A percentile compares a stretch with the other conserved stretches of the same genome.
Evolutionary conservation across 179 eudicot species (phyloP).

Genomic region (Actinidia arguta): DNA sequence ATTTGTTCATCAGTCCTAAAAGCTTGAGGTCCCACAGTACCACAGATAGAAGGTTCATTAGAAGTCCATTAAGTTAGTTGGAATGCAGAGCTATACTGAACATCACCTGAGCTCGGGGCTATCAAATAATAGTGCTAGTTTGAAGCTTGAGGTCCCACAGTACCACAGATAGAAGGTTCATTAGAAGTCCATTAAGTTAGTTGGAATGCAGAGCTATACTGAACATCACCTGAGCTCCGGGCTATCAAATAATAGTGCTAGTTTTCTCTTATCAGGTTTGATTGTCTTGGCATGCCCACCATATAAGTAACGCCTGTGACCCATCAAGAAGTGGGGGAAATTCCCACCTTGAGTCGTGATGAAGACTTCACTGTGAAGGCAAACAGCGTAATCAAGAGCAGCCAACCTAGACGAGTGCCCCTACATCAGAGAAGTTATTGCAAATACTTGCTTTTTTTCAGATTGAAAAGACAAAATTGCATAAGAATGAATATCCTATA

Average conservation of each 20-base stretch:
- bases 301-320: constrained; percentile 73
- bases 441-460: not conserved
- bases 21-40: not conserved
- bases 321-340: constrained; percentile 92
- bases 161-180: not conserved
- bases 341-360: constrained; percentile 94
- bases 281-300: constrained; percentile 90
- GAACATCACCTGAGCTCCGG: constrained; percentile 77
- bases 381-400: constrained; percentile 82
- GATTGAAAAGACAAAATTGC: not conserved
- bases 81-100: constrained; percentile 6
- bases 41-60: not conserved
- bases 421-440: constrained; percentile 40
- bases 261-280: constrained; percentile 83
- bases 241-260: constrained; percentile 82
- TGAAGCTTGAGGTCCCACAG: constrained; percentile 20
- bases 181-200: not conserved
- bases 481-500: not conserved
- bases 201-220: not conserved
- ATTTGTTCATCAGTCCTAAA: not conserved
- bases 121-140: constrained; percentile 80
- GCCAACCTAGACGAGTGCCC: constrained; percentile 90
- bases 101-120: constrained; percentile 82
- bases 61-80: not conserved
- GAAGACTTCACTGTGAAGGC: constrained; percentile 82